Conservation (phyloP, 345 rosid genomes). For the Lumnitzera littorea region DNA sequence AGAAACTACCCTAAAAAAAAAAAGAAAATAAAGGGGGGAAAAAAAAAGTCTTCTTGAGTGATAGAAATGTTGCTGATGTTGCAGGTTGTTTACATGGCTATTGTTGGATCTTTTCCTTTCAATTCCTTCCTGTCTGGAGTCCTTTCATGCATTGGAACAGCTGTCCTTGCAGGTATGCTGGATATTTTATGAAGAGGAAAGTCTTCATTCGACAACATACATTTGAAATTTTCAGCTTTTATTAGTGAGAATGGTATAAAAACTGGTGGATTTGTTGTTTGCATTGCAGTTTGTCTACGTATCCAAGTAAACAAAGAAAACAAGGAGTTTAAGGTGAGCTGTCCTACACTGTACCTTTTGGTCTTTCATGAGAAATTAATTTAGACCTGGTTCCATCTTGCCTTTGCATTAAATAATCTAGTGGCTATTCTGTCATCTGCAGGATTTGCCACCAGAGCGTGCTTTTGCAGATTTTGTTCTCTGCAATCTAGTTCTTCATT, state of each 20-base stretch:
- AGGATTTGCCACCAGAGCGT: slow-evolving; percentile 39
- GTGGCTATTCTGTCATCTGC: background rate
- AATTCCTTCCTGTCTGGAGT: slow-evolving; percentile 99
- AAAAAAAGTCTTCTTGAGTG: no score
- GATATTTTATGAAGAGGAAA: background rate
- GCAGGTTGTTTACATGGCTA: slow-evolving; percentile 89
- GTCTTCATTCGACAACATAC: background rate
- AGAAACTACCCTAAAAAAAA: no score
- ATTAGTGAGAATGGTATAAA: background rate
- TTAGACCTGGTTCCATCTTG: no score
- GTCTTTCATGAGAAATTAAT: no score
- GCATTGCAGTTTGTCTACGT: slow-evolving; percentile 80
- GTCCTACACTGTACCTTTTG: no score
- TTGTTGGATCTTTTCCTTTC: slow-evolving; percentile 97
- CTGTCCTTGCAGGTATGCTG: slow-evolving; percentile 91
- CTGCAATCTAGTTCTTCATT: slow-evolving; percentile 44
- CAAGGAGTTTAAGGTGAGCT: slow-evolving; percentile 83
- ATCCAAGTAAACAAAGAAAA: slow-evolving; percentile 99
- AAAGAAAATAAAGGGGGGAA: no score
- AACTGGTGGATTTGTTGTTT: background rate
- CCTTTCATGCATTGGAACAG: slow-evolving; percentile 93
- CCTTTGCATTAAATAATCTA: no score
- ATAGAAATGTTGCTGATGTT: background rate
- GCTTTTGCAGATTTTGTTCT: slow-evolving; percentile 45
- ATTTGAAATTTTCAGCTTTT: slow-evolving; percentile 2